Evolutionary conservation across 495 filamentous ascomycete genomes (phyloP), one percentile per base, ranked within the genome.

Genomic region (Hypoxylon fragiforme): DNA sequence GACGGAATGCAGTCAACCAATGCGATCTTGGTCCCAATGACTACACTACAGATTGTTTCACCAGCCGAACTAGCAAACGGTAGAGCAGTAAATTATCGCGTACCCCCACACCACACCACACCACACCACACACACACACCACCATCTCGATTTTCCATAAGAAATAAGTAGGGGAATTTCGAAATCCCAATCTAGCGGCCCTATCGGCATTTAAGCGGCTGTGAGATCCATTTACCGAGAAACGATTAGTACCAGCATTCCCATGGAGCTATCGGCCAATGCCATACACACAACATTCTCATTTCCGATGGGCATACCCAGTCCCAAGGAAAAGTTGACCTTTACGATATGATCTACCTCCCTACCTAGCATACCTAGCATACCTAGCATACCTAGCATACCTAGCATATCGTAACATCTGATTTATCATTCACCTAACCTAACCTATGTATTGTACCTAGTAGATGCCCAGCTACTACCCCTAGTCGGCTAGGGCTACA

Each of bases 201-300:
- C 51, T 61, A 46, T 52, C 58, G 58, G 58, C 58, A 62, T 53
- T 62, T 62, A 51, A 45, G 48, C 52, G 52, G 58, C 39, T 60
- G 34, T 44, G 37, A 48, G 44, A 39, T 35, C 22, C 31, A 30
- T 32, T 41, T 62, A 39, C 52, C 46, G 51, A 54, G 14, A 55
- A 44, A n/a, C n/a, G n/a, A n/a, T n/a, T n/a, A n/a, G n/a, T n/a
- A n/a, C n/a, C n/a, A n/a, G n/a, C n/a, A n/a, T n/a, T n/a, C n/a
- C n/a, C n/a, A n/a, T n/a, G n/a, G n/a, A n/a, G n/a, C n/a, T 30
- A 28, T 21, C 13, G 20, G 36, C 26, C 52, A 19, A 28, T 26
- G 2, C 19, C 30, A 30, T 21, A 22, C 18, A 43, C 46, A 16
- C 36, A 39, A 31, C 20, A 36, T 11, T 26, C 43, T 26, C 35